Base-by-base conservation (phyloP, 257 asterid genomes). In the Solanum chiquidenum region DNA sequence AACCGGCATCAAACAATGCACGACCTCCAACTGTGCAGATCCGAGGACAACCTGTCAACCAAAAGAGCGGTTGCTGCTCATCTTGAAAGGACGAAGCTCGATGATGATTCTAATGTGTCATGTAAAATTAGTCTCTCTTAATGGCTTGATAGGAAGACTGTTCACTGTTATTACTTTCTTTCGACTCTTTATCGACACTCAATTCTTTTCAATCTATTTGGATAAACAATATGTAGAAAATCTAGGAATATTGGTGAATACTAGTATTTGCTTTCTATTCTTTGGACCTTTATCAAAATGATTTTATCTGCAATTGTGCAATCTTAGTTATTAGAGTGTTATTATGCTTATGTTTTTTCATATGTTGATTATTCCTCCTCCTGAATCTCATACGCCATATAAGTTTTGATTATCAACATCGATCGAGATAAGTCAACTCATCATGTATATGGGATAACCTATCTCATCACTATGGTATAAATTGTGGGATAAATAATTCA, bases 61-160 rank as follows among this genome's bases (percentile, higher is more conserved):
- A 96, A 83, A 96, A 90, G 38, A 91, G 96, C 18, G 98, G 98
- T 44, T 96, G 98, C 94, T 95, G 98, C 92, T 94, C 98, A 87
- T 90, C 90, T 88, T 95, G 87, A 93, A 87, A 77, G 62, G 86
- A 66, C 9, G 27, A 29, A 33, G 55, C 55, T 38, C 44, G 62
- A 68, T 85, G 85, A 44, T 42, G 86, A 46, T 88, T 86, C 85
- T 64, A 86, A 88, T 86, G 46, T 89, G 90, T 84, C 86, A 37
- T 92, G 94, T 92, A 88, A 89, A 88, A 73, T 83, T 84, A 76
- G 83, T 76, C 88, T 74, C 84, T 88, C 31, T 77, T 69, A 42
- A 90, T 86, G 90, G 88, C 90, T 88, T 89, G 18, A 87, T 86
- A 76, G 73, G 87, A 91, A 87, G 87, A 86, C 82, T 44, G 69